Conservation (phyloP, 768 basidiomycete genomes). For the Suillus luteus region DNA sequence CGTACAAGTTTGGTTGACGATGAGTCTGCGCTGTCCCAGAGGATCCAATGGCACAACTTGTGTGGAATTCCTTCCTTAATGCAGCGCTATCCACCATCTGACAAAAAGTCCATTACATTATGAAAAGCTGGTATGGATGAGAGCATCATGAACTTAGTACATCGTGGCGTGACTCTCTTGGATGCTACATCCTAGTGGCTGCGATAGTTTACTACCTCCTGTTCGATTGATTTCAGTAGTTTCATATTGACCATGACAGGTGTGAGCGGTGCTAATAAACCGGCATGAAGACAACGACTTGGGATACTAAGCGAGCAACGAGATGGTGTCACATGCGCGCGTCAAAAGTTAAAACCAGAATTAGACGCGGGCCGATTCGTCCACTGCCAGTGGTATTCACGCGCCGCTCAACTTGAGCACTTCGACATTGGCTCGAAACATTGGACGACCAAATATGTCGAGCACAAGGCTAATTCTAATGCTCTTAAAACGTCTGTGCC, state of each 20-base stretch:
- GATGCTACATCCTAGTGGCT: no score
- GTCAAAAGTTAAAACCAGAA: no score
- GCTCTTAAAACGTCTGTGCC: not conserved
- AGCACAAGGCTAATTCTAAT: not conserved
- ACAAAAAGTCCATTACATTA: not conserved
- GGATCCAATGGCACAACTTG: not conserved
- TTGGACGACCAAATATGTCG: not conserved
- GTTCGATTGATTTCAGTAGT: no score
- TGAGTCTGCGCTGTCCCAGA: not conserved
- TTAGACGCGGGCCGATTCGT: no score
- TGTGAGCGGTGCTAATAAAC: no score
- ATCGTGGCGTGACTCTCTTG: no score
- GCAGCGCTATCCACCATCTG: not conserved
- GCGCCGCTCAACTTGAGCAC: not conserved
- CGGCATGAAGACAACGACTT: no score
- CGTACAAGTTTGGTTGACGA: slow-evolving; percentile 4
- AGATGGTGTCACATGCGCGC: no score
- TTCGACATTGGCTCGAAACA: not conserved
- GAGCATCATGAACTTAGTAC: no score
- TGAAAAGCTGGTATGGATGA: not conserved
- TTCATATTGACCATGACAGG: no score
- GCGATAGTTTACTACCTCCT: no score
- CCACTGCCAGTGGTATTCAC: not conserved
- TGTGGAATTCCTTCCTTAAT: not conserved
- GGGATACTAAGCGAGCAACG: no score